Base-by-base conservation (phyloP, 495 filamentous ascomycete species). In the Margaritispora aquatica region DNA sequence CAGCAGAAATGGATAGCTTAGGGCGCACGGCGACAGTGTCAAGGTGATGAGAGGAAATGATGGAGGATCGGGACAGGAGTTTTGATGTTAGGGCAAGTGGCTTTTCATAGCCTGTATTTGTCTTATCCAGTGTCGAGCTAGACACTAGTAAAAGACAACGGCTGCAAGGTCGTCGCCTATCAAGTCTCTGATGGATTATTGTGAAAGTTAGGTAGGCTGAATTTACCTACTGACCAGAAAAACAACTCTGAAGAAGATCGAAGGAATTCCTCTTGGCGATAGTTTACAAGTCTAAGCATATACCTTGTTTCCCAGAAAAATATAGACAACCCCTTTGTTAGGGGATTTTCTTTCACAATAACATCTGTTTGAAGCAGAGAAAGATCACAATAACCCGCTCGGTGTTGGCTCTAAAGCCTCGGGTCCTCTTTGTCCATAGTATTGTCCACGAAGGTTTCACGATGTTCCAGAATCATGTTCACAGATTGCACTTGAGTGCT, bases 1-100 rank as follows among this genome's bases (percentile, higher is more conserved):
- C 59, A 52, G 53, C 44, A 60, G 58, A n/a, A 41, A 31, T 44
- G 41, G 21, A 47, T 51, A 61, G 34, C 51, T 8, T 38, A 51
- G 48, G 24, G 51, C 26, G 46, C 27, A 27, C 53, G 47, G 47
- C 50, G 59, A 23, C 44, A 56, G 9, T n/a, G 11, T n/a, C 29
- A 44, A 44, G 11, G 11, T n/a, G 38, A 44, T 44, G 38, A 17
- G 15, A 34, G 15, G 38, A 44, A 44, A 17, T 44, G 38, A 44
- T 44, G 38, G 38, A 5, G 29, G 29, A 13, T 44, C 7, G 19
- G 17, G 38, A 44, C 19, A 15, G 38, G 11, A 17, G 11, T n/a
- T 9, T 44, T n/a, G 7, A n/a, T 3, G 10, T 8, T 15, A 8
- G 3, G 38, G 38, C 17, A 8, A 17, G 19, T n/a, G 10, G 8